Evolutionary conservation across 1,284 basidiomycete genomes (phyloP), one percentile per base, ranked within the genome.

Genomic region (Apiotrichum akiyoshidainum): DNA sequence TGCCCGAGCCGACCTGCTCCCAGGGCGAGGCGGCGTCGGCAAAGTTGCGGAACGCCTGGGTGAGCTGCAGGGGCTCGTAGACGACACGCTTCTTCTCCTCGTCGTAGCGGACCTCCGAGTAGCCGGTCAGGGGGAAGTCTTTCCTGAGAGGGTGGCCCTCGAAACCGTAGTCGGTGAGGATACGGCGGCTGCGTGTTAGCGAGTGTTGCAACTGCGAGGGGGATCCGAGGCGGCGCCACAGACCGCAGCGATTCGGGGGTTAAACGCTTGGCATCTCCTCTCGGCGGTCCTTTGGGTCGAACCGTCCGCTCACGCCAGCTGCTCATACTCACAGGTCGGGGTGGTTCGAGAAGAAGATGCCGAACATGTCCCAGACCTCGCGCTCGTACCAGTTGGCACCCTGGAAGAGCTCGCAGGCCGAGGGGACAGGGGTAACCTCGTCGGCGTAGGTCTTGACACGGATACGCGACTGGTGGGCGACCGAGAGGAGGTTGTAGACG

Each of bases 71-170:
- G 33, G 96, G 96, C 77, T 99, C 96, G 71, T 95, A 95, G 26
- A 99, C 93, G 58, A 99, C 93, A 49, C 95, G 90, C 81, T 99
- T 99, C 76, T 90, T 87, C 81, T 97, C 95, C 81, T 99, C 96
- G 74, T 98, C 94, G 75, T 98, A 99, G 57, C 96, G 87, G 51
- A 99, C 85, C 79, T 99, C 96, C 12, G 92, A 91, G 81, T 99
- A 99, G 39, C 95, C 95, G 5, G 92, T 96, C 65, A 99, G 79
- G 19, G 94, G 95, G 84, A 98, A 99, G 78, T 99, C 95, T 78
- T 99, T 99, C 66, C 96, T 85, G 60, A 99, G 79, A 14, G 95
- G 95, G 77, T 99, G 93, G 31, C 96, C 96, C 79, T 99, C 96
- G 76, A 99, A 99, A 55, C 92, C 90, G 77, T 99, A 99, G 79